phyloP scores from a whole-genome alignment of 805 yeast species.

The Yarrowia sp. region DNA sequence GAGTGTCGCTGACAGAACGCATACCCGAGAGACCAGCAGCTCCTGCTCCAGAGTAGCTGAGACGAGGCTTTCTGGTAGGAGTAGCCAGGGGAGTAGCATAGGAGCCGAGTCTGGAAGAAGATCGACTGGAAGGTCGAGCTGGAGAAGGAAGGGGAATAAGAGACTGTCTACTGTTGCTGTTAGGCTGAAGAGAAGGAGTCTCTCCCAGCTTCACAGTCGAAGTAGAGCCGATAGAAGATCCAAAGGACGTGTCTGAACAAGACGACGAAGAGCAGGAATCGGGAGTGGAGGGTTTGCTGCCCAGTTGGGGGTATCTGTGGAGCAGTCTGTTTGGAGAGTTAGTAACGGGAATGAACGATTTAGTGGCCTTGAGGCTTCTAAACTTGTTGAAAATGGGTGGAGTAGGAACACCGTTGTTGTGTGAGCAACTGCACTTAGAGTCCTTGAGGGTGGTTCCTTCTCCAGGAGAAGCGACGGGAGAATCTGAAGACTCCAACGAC shows the following conservation, averaged over 20 bases:
- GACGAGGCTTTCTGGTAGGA: slow-evolving; percentile 28
- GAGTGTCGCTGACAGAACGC: slow-evolving; percentile 27
- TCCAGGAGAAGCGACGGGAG: slow-evolving; percentile 1
- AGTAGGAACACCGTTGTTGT: neutral
- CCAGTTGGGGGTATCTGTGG: slow-evolving; percentile 26
- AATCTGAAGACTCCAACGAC: slow-evolving; percentile 5
- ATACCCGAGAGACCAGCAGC: slow-evolving; percentile 17
- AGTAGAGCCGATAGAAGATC: slow-evolving; percentile 22
- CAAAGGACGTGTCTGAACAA: slow-evolving; percentile 14
- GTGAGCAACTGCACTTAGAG: slow-evolving; percentile 6
- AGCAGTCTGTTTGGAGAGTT: slow-evolving; percentile 37
- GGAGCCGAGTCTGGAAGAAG: slow-evolving; percentile 17
- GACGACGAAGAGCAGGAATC: neutral
- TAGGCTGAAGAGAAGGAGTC: slow-evolving; percentile 19
- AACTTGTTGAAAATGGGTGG: slow-evolving; percentile 21
- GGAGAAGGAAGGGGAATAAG: slow-evolving; percentile 33
- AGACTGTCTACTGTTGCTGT: neutral
- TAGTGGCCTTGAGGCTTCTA: slow-evolving; percentile 16
- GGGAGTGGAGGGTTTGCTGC: slow-evolving; percentile 14
- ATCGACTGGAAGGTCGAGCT: slow-evolving; percentile 3
- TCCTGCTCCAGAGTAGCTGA: slow-evolving; percentile 10
- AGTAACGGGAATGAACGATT: slow-evolving; percentile 31
- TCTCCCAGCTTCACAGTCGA: slow-evolving; percentile 16
- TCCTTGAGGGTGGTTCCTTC: slow-evolving; percentile 2
- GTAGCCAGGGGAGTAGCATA: slow-evolving; percentile 26